Base-by-base conservation (phyloP, 345 rosid species). In the Theobroma cacao region DNA sequence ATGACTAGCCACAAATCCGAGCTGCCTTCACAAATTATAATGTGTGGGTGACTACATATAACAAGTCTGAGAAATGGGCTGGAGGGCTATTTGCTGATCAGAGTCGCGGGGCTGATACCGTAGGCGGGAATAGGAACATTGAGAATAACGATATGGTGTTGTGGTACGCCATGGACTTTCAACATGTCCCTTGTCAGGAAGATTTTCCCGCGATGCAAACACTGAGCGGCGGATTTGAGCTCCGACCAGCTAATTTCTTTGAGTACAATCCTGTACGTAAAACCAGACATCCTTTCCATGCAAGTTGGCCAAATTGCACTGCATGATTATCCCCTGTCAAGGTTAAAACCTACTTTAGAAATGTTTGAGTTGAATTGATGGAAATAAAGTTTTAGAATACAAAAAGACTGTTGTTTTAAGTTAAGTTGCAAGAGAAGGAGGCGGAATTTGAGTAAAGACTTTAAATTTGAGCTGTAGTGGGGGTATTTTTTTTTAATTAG, bases 201-300 rank as follows among this genome's bases (percentile, higher is more conserved):
- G 92, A 91, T 80, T 89, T 52, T 28, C 91, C 91, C 0, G 11
- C 84, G 67, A 88, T 88, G 93, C 89, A 91, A 6, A 88, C 88
- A 10, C 24, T 88, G 52, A 80, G 63, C 2, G 82, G 80, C 7
- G 89, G 88, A 22, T 88, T 88, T 74, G 91, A 87, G 79, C 86
- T 90, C 8, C 75, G 84, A 10, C 91, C 94, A 0, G 70, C 85
- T 33, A 90, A 89, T 67, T 90, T 89, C 77, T 89, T 90, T 31
- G 90, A 90, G 47, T 77, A 68, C 0, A 90, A 76, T 78, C 88
- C 89, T 12, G 88, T 87, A 61, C 85, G 88, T 14, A 87, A 88
- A 74, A 77, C 79, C 18, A 80, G 18, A 45, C 84, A 84, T 18
- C 72, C 81, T 5, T 8, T 63, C 20, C 72, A 65, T 41, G 14